Evolutionary conservation across 2,329 filamentous ascomycete species (phyloP).

Genomic region (Arthroderma sp.): DNA sequence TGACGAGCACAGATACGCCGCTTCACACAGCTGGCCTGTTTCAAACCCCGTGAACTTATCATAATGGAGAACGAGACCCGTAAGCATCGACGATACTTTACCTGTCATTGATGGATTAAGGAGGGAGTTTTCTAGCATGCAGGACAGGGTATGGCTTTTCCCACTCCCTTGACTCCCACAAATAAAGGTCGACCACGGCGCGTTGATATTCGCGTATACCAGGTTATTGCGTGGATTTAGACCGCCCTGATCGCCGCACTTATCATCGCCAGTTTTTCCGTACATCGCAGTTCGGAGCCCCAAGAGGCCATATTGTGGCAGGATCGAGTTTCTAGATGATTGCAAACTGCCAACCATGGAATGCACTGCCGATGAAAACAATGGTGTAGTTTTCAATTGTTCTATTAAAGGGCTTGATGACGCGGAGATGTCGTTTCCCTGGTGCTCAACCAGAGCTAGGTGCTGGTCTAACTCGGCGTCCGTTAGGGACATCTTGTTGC

Average conservation of each 20-base stretch:
- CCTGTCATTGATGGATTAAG: conserved; percentile 25
- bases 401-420: conserved; percentile 6
- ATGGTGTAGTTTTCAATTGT: conserved; percentile 10
- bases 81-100: conserved; percentile 34
- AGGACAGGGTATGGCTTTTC: conserved; percentile 48
- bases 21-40: conserved; percentile 38
- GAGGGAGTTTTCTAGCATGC: conserved; percentile 38
- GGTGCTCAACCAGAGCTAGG: conserved; percentile 6
- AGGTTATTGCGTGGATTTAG: conserved; percentile 10
- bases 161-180: conserved; percentile 52
- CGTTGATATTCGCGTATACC: conserved; percentile 37
- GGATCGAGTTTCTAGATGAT: neutral
- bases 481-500: neutral
- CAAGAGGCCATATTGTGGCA: conserved; percentile 17
- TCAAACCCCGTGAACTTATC: conserved; percentile 32
- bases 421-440: conserved; percentile 5
- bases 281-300: conserved; percentile 12
- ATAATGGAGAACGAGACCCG: conserved; percentile 45
- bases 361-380: conserved; percentile 9
- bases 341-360: neutral
- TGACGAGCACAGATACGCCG: conserved; percentile 39
- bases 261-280: conserved; percentile 2
- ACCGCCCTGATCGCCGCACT: neutral
- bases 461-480: conserved; percentile 1
- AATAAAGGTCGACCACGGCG: conserved; percentile 47